phyloP scores from a whole-genome alignment of 208 protist species.

The Leishmania guyanensis region DNA sequence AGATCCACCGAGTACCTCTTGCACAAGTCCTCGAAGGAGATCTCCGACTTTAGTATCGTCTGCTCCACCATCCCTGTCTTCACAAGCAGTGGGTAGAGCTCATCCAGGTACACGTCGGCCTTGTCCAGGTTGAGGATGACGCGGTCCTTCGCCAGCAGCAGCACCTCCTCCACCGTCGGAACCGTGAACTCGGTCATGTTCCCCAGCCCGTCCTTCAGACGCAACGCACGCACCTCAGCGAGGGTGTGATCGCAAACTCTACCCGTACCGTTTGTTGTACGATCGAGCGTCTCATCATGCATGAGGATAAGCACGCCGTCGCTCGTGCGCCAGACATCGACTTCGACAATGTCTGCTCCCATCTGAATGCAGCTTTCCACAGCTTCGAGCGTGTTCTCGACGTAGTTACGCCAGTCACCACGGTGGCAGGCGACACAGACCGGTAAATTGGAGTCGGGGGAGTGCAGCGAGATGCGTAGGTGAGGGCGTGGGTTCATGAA shows the following conservation, averaged over 20 bases:
- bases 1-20: conserved; percentile 41
- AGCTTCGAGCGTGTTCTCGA: conserved; percentile 78
- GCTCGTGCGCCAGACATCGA: conserved; percentile 65
- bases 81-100: conserved; percentile 46
- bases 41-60: conserved; percentile 66
- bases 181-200: conserved; percentile 78
- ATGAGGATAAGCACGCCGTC: conserved; percentile 65
- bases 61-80: conserved; percentile 49
- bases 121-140: conserved; percentile 70
- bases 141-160: conserved; percentile 38
- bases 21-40: conserved; percentile 41
- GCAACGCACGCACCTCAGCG: conserved; percentile 45
- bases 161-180: conserved; percentile 57
- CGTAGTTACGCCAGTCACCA: conserved; percentile 74
- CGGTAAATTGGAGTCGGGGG: conserved; percentile 29
- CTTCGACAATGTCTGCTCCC: conserved; percentile 70
- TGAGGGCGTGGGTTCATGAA: conserved; percentile 21
- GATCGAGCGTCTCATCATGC: conserved; percentile 73
- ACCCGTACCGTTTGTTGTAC: conserved; percentile 47
- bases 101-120: conserved; percentile 62
- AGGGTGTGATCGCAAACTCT: conserved; percentile 55
- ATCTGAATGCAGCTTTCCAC: conserved; percentile 66
- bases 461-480: conserved; percentile 33
- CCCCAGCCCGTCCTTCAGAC: conserved; percentile 67
- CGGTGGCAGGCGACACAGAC: conserved; percentile 69